Percentiles rank a stretch among this genome's conserved stretches.
These are phyloP conservation scores for Neophaeococcomyces aloes DNA, from an alignment of 2,329 filamentous ascomycete genomes.

Conservation along the genomic window DNA sequence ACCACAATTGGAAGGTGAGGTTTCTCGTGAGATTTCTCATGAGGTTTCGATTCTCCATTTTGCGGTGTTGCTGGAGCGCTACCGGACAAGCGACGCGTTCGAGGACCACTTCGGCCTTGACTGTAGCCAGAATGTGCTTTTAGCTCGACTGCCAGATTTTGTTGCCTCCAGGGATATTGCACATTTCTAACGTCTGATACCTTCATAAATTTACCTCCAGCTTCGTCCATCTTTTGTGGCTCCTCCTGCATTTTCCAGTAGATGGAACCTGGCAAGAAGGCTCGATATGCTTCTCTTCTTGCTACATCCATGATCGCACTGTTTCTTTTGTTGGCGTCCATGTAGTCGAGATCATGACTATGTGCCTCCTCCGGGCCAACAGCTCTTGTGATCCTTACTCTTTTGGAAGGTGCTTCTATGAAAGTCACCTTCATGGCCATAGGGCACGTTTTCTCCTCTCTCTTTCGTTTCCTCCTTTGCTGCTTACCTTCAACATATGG, in stretches of 20 bases:
- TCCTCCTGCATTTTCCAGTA: constrained; percentile 39
- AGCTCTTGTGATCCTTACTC: constrained; percentile 34
- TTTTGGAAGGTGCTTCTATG: constrained; percentile 34
- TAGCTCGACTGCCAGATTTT: constrained; percentile 34
- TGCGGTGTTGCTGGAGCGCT: constrained; percentile 1
- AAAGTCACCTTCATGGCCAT: constrained; percentile 39
- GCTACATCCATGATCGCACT: constrained; percentile 39
- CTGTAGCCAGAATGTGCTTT: constrained; percentile 35
- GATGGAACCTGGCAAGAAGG: constrained; percentile 40
- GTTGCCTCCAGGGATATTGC: constrained; percentile 38
- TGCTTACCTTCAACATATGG: constrained; percentile 37
- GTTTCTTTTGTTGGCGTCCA: constrained; percentile 39
- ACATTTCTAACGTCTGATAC: constrained; percentile 40
- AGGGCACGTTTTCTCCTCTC: constrained; percentile 38
- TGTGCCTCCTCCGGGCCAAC: constrained; percentile 32
- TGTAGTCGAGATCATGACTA: constrained; percentile 38
- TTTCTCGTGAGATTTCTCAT: constrained; percentile 7
- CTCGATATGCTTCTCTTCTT: constrained; percentile 35
- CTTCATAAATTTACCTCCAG: constrained; percentile 37
- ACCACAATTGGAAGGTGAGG: background rate
- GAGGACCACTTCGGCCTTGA: constrained; percentile 10
- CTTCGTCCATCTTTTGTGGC: constrained; percentile 33
- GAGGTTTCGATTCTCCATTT: constrained; percentile 2
- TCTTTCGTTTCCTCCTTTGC: constrained; percentile 33
- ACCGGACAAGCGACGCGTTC: background rate